Percentiles rank a stretch among this genome's conserved stretches.
Conservation (phyloP, 495 filamentous ascomycete species). For the Articulospora tetracladia region DNA sequence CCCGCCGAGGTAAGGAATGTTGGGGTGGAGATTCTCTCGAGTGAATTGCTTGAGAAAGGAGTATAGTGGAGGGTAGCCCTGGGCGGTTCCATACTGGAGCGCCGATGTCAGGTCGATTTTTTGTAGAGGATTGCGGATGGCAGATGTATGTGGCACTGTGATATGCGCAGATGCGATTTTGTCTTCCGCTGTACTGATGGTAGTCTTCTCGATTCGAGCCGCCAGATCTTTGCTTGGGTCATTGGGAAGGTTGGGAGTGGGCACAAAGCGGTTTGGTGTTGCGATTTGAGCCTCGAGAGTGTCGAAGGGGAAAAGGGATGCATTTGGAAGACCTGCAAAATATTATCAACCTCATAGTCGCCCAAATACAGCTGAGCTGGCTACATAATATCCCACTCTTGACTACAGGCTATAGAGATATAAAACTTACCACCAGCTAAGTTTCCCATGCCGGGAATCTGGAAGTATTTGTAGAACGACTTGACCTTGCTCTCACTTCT, state of each 20-base stretch:
- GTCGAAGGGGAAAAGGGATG: constrained; percentile 83
- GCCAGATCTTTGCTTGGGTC: constrained; percentile 25
- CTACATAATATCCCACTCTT: neutral
- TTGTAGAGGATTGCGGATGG: constrained; percentile 45
- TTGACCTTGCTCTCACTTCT: constrained; percentile 66
- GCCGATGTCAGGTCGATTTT: constrained; percentile 79
- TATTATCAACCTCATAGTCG: neutral
- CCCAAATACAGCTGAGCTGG: neutral
- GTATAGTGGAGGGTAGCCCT: constrained; percentile 72
- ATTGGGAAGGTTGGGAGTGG: constrained; percentile 54
- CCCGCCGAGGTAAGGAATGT: constrained; percentile 71
- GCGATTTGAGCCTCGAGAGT: constrained; percentile 81
- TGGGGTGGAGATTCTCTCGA: constrained; percentile 70
- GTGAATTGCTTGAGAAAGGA: constrained; percentile 76
- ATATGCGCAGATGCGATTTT: constrained; percentile 44
- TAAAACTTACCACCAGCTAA: constrained; percentile 75
- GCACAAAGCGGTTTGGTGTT: constrained; percentile 66
- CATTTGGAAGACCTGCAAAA: constrained; percentile 66
- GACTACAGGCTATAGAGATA: neutral
- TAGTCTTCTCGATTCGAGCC: constrained; percentile 11
- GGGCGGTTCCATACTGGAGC: constrained; percentile 78
- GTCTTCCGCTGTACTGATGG: constrained; percentile 16
- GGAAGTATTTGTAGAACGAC: constrained; percentile 78
- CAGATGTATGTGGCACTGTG: constrained; percentile 63
- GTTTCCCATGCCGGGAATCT: constrained; percentile 76